Evolutionary conservation across 495 filamentous ascomycete genomes (phyloP).

Genomic region (Rostrohypoxylon terebratum): DNA sequence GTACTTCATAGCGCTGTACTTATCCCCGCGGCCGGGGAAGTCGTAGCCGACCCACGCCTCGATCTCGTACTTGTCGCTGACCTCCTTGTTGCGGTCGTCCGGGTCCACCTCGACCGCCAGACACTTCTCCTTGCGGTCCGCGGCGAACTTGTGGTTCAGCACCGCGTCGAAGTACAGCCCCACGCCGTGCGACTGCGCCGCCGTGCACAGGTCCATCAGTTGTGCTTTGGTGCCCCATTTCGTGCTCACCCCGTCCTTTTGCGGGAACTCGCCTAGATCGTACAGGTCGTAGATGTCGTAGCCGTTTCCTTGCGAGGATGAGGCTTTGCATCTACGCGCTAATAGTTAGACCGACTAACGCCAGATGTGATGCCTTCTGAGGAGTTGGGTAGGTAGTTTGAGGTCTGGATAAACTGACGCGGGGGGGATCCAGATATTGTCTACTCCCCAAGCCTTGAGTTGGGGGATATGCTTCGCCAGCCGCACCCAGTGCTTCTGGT

Average conservation of each 20-base stretch:
- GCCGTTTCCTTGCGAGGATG: not conserved
- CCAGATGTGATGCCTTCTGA: not conserved
- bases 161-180: conserved; percentile 3
- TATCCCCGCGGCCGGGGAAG: not conserved
- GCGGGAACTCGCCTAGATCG: not conserved
- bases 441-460: not conserved
- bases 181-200: not conserved
- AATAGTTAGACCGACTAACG: not conserved
- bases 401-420: not conserved
- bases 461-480: conserved; percentile 1
- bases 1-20: not conserved
- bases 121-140: not conserved
- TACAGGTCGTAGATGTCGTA: conserved; percentile 10
- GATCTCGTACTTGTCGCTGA: conserved; percentile 8
- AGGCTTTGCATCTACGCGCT: conserved; percentile 3
- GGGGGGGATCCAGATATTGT: conserved; percentile 7
- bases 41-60: not conserved
- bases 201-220: not conserved
- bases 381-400: not conserved
- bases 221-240: conserved; percentile 6
- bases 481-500: conserved; percentile 1
- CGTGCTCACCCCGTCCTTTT: not conserved
- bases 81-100: not conserved
- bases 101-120: conserved; percentile 3
- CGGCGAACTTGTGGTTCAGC: not conserved